phyloP scores from a whole-genome alignment of 768 basidiomycete genomes.

The Hygrocybe coccinea region DNA sequence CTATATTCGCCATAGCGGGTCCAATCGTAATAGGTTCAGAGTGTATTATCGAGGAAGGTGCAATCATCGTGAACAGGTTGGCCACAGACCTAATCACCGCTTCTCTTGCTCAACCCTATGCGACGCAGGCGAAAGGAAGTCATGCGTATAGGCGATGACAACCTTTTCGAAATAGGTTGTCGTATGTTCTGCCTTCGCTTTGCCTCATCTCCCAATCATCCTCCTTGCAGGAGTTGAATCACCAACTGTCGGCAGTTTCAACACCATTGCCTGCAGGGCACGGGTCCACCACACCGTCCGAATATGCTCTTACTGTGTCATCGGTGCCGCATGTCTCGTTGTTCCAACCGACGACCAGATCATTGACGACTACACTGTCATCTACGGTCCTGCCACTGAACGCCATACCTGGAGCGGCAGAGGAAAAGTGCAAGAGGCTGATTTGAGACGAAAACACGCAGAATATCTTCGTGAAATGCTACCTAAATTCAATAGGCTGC shows the following conservation, averaged over 20 bases:
- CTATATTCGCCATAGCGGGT: slow-evolving; percentile 85
- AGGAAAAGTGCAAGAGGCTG: slow-evolving; percentile 77
- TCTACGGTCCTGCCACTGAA: slow-evolving; percentile 74
- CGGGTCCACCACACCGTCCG: slow-evolving; percentile 80
- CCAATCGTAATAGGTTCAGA: slow-evolving; percentile 85
- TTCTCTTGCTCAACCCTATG: neutral
- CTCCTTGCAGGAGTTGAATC: slow-evolving; percentile 72
- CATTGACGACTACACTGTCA: slow-evolving; percentile 76
- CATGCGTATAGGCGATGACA: slow-evolving; percentile 91
- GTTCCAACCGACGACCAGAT: slow-evolving; percentile 74
- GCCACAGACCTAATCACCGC: slow-evolving; percentile 6
- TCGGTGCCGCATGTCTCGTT: slow-evolving; percentile 77
- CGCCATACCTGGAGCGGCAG: slow-evolving; percentile 81
- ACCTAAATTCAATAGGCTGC: slow-evolving; percentile 78
- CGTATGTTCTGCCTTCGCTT: slow-evolving; percentile 48
- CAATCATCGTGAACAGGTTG: slow-evolving; percentile 88
- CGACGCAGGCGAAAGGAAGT: slow-evolving; percentile 63
- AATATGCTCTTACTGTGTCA: slow-evolving; percentile 72
- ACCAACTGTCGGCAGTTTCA: slow-evolving; percentile 76
- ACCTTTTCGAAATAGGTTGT: slow-evolving; percentile 90
- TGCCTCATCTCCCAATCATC: neutral
- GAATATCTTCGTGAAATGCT: slow-evolving; percentile 91
- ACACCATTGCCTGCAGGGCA: slow-evolving; percentile 80
- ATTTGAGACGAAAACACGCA: slow-evolving; percentile 79
- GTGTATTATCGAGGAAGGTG: slow-evolving; percentile 89